These are phyloP conservation scores for Clausena lansium DNA, from an alignment of 345 rosid genomes.

Conservation along the genomic window DNA sequence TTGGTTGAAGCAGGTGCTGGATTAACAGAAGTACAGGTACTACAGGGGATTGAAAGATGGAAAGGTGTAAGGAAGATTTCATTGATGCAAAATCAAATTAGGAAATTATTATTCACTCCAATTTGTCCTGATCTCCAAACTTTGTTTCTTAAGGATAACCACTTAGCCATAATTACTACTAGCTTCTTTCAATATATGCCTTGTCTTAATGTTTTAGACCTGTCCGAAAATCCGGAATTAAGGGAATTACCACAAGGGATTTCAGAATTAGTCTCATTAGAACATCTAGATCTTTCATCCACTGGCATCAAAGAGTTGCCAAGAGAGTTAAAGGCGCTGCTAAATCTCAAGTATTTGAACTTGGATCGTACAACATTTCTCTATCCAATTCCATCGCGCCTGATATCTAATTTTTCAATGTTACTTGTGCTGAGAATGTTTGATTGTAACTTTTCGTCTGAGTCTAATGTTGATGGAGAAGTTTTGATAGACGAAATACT, in stretches of 20 bases:
- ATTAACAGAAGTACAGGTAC: not conserved
- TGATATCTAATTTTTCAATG: not conserved
- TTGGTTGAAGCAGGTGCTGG: constrained; percentile 13
- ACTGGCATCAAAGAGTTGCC: not conserved
- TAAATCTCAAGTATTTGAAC: constrained; percentile 6
- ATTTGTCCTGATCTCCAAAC: constrained; percentile 24
- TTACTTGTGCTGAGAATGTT: constrained; percentile 3
- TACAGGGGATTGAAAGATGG: constrained; percentile 16
- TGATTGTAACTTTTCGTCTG: not conserved
- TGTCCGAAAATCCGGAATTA: constrained; percentile 18
- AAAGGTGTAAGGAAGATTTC: constrained; percentile 11
- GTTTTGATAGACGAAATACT: not conserved
- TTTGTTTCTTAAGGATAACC: constrained; percentile 11
- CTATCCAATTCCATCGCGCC: not conserved
- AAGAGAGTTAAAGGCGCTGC: not conserved
- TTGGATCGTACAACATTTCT: not conserved
- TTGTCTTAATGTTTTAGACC: constrained; percentile 24
- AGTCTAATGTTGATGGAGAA: not conserved
- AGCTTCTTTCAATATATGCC: constrained; percentile 15
- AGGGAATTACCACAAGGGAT: constrained; percentile 14
- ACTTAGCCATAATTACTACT: not conserved
- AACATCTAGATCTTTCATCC: not conserved
- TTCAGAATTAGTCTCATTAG: not conserved
- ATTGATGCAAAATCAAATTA: constrained; percentile 6
- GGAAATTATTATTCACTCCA: not conserved